A percentile compares a stretch with the other conserved stretches of the same genome.
These are phyloP conservation scores for Rachicladosporium sp. DNA, from an alignment of 2,329 filamentous ascomycete species.

Conservation along the genomic window DNA sequence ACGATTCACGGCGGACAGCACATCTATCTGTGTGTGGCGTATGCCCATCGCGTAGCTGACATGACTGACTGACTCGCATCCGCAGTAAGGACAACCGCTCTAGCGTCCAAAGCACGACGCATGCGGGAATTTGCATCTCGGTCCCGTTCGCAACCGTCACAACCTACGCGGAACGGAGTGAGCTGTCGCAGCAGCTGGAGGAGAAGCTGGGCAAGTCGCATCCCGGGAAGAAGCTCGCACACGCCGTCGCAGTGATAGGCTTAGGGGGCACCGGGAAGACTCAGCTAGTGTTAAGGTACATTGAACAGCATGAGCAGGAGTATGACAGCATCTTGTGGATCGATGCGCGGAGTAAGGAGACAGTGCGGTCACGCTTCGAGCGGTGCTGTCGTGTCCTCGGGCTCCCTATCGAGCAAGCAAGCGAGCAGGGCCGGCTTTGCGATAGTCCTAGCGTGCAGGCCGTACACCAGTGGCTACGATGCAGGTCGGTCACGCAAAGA, in stretches of 20 bases:
- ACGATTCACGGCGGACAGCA: no score
- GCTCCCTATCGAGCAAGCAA: no score
- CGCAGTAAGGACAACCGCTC: no score
- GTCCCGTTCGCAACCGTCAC: not conserved
- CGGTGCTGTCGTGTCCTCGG: no score
- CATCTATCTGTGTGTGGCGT: no score
- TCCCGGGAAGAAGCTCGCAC: not conserved
- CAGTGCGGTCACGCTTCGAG: not conserved
- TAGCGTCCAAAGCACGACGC: no score
- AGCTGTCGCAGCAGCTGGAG: not conserved
- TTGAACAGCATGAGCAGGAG: slow-evolving; percentile 8
- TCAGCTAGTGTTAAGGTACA: slow-evolving; percentile 12
- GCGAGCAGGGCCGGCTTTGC: no score
- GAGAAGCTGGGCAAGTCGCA: slow-evolving; percentile 1
- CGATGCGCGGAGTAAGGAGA: slow-evolving; percentile 6
- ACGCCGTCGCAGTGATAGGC: slow-evolving; percentile 5
- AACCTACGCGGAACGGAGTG: not conserved
- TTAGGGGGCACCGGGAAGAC: slow-evolving; percentile 16
- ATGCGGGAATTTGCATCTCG: no score
- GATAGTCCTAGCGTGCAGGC: no score
- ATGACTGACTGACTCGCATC: no score
- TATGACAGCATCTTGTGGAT: slow-evolving; percentile 16
- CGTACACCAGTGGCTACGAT: no score
- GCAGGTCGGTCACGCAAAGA: not conserved
- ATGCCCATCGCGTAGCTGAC: no score